These are phyloP conservation scores for Lepidium aucheri DNA, from an alignment of 345 rosid genomes.

Conservation along the genomic window DNA sequence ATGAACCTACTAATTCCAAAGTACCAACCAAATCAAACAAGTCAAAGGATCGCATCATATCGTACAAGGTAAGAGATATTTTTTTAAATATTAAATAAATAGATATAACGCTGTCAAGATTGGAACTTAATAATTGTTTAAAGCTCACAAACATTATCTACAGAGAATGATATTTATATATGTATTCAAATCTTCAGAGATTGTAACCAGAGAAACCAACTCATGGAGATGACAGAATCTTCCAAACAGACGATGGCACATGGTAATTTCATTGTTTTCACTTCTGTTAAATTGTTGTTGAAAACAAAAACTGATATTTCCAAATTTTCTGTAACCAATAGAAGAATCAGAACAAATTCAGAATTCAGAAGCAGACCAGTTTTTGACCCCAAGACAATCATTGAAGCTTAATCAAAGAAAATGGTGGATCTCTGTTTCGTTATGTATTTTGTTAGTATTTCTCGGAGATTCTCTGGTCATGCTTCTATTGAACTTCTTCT, in stretches of 20 bases:
- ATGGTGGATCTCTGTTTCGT: not conserved
- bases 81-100: no score
- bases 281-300: not conserved
- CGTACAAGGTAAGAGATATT: no score
- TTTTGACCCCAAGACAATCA: not conserved
- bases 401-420: not conserved
- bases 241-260: not conserved
- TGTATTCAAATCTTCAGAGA: no score
- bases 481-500: conserved; percentile 1
- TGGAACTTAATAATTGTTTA: no score
- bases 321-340: no score
- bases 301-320: not conserved
- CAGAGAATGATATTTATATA: no score
- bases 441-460: not conserved
- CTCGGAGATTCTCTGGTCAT: not conserved
- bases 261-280: conserved; percentile 5
- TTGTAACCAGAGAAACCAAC: not conserved
- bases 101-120: no score
- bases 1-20: no score
- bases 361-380: conserved; percentile 11
- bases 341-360: conserved; percentile 4
- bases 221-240: conserved; percentile 6
- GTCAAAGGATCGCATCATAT: no score
- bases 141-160: no score
- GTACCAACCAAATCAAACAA: no score